phyloP scores from a whole-genome alignment of 2,329 filamentous ascomycete genomes.

The Trichoderma harzianum region DNA sequence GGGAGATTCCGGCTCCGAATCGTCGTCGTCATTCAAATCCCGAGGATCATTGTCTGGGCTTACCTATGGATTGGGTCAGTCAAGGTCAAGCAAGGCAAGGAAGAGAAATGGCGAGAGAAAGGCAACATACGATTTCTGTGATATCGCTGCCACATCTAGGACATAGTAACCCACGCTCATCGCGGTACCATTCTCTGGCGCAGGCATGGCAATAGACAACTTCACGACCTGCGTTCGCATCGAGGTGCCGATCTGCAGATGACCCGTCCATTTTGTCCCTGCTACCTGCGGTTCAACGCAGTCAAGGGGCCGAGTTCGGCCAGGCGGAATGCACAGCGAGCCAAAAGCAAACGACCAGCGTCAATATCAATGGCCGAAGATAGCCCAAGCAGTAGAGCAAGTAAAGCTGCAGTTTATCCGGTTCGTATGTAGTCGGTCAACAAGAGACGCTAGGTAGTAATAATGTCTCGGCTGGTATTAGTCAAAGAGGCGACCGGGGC shows the following conservation, averaged over 20 bases:
- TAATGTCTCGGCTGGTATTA: not conserved
- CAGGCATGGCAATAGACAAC: constrained; percentile 86
- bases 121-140: constrained; percentile 73
- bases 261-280: constrained; percentile 37
- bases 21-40: constrained; percentile 27
- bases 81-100: not conserved
- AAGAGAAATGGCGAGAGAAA: not conserved
- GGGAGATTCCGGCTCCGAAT: constrained; percentile 31
- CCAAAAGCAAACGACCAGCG: constrained; percentile 41
- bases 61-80: constrained; percentile 40
- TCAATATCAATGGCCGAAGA: constrained; percentile 1
- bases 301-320: constrained; percentile 57
- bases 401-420: not conserved
- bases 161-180: constrained; percentile 66
- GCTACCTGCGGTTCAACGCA: constrained; percentile 49
- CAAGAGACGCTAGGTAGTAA: not conserved
- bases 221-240: constrained; percentile 55
- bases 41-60: constrained; percentile 62
- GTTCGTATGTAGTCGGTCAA: not conserved
- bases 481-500: not conserved
- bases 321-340: constrained; percentile 54
- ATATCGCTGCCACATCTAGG: constrained; percentile 75
- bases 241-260: constrained; percentile 41
- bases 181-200: constrained; percentile 73
- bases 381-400: not conserved